Evolutionary conservation across 2,329 filamentous ascomycete genomes (phyloP), one percentile per base, ranked within the genome.

Genomic region (Gaeumannomyces tritici): DNA sequence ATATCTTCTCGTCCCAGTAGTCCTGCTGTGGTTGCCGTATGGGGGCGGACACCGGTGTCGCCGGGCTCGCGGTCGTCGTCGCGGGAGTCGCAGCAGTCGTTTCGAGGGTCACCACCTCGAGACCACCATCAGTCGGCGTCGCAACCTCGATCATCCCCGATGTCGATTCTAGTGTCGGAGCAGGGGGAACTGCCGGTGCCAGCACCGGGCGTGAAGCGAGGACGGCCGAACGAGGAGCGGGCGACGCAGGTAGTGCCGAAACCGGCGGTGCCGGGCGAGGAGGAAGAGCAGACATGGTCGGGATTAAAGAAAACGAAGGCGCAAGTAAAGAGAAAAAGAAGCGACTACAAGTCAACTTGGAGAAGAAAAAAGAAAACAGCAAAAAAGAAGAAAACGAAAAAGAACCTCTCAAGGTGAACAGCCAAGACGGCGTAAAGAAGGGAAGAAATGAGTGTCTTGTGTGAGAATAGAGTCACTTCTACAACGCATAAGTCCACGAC

Each of bases 1-100:
- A 35, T 18, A 59, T 59, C 57, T 59, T 59, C 21, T 59, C 57
- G 57, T 59, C 57, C 57, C 57, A 59, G 57, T 59, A 59, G 12
- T 59, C 29, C 31, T 59, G 57, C 57, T 31, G 31, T 31, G 57
- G 57, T 7, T 59, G 57, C 9, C 31, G n/a, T 12, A 59, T 35
- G 21, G 57, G 57, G 3, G 57, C 31, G 31, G 57, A 3, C 31
- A 12, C n/a, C 8, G 57, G 29, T n/a, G 42, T 51, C 18, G 42
- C 21, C n/a, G 42, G 42, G n/a, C 6, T n/a, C 42, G 21, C 18
- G 18, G n/a, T 9, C 6, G 42, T 24, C 42, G 42, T 51, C 15
- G 35, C 35, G 35, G 42, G 21, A n/a, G 42, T 42, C 35, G 35
- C 12, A 15, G 18, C 18, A 15, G 35, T 11, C 42, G 21, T 51